Evolutionary conservation across 352 stramenopile species (phyloP).

Genomic region (Achlya hypogyna): DNA sequence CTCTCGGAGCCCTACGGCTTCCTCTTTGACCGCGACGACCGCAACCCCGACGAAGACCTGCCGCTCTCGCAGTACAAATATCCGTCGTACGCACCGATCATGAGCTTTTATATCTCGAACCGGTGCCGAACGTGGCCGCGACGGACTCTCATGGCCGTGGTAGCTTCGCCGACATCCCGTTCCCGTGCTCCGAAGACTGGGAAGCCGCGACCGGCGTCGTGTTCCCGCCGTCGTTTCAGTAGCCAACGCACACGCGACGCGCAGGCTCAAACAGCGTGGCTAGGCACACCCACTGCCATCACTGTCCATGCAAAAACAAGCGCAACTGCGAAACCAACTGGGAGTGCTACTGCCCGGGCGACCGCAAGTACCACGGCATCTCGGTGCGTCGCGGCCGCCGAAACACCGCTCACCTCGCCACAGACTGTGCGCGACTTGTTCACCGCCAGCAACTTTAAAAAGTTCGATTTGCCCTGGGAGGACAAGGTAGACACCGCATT

Average conservation of each 20-base stretch:
- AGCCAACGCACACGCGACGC: too few species aligned
- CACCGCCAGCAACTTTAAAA: slow-evolving; percentile 94
- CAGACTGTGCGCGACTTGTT: slow-evolving; percentile 87
- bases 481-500: slow-evolving; percentile 96
- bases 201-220: slow-evolving; percentile 86
- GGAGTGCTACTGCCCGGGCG: slow-evolving; percentile 67
- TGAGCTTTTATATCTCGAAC: slow-evolving; percentile 95
- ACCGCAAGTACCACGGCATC: slow-evolving; percentile 66
- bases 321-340: slow-evolving; percentile 68
- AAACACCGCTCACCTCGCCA: slow-evolving; percentile 33
- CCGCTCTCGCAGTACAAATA: slow-evolving; percentile 87
- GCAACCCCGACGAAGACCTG: slow-evolving; percentile 89
- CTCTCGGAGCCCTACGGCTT: slow-evolving; percentile 96
- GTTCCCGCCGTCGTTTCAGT: slow-evolving; percentile 86
- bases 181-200: slow-evolving; percentile 95
- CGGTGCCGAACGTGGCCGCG: slow-evolving; percentile 25
- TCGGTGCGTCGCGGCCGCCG: slow-evolving; percentile 26
- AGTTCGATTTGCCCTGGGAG: slow-evolving; percentile 94
- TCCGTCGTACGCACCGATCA: slow-evolving; percentile 92
- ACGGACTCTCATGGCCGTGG: not conserved
- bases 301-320: slow-evolving; percentile 52
- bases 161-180: slow-evolving; percentile 96
- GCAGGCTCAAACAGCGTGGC: not conserved
- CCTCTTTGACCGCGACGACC: slow-evolving; percentile 96
- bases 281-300: slow-evolving; percentile 65